Evolutionary conservation across 163 green algal genomes (phyloP), one percentile per base, ranked within the genome.

Genomic region (Prototheca wickerhamii): DNA sequence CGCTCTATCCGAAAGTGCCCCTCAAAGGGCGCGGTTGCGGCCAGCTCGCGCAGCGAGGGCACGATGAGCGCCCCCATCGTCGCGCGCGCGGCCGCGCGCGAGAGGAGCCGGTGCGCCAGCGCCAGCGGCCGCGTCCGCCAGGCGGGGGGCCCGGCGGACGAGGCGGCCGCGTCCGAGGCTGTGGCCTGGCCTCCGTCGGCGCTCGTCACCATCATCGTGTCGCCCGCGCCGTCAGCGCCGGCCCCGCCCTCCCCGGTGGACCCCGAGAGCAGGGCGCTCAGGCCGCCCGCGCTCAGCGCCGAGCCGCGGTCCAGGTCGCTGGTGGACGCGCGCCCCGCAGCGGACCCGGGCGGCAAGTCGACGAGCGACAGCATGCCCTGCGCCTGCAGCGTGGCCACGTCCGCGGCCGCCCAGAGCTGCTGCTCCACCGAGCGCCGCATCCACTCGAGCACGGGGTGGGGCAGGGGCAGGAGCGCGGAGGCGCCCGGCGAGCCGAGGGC

Each of bases 331-430:
- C 10, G 23, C 18, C 25, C n/a, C 7, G n/a, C 29, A 18, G 42
- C 61, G 10, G 42, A 21, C 23, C 60, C 20, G 15, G 17, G 28
- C 21, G 40, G 10, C 43, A 17, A 42, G 37, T 60, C 55, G 4
- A 26, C 34, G 25, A 63, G 10, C 2, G 35, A 33, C 37, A 73
- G 17, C 49, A 51, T 67, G 34, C 70, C 70, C 32, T 67, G 32
- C n/a, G 40, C 15, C 23, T 8, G 12, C 20, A 79, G 67, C 56
- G 64, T 40, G 49, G 71, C 37, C 25, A 69, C 40, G 61, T 79
- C 72, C n/a, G 56, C 61, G 30, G 67, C 55, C 15, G 32, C 52
- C 72, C 67, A 75, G 67, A 79, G 75, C 58, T 50, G 57, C 42
- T 75, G 58, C 62, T 79, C 67, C 15, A 72, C 25, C 46, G 65